Evolutionary conservation across 73 alveolate genomes (phyloP).

Genomic region (Symbiodinium natans): DNA sequence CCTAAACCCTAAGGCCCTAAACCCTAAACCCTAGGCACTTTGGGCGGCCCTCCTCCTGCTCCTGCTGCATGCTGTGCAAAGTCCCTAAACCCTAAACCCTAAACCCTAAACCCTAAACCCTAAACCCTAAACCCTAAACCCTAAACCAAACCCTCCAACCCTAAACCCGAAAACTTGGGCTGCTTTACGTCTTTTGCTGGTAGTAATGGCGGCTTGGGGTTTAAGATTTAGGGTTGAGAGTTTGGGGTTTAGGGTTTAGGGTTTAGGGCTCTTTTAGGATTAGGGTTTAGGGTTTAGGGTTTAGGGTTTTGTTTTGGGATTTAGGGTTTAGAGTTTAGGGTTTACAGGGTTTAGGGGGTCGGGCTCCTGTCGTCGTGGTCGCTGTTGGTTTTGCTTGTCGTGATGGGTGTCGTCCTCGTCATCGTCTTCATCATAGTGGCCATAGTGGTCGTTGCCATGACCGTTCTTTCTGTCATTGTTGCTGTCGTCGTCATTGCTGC

Average conservation of each 20-base stretch:
- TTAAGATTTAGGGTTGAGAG: too few species aligned
- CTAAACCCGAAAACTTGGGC: not conserved
- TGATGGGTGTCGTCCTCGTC: too few species aligned
- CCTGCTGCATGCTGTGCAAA: not conserved
- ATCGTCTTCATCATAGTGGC: too few species aligned
- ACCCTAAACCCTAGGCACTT: not conserved
- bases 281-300: not conserved
- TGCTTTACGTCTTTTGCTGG: not conserved
- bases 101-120: not conserved
- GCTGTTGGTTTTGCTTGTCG: too few species aligned
- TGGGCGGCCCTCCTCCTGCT: not conserved
- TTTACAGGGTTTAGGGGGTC: too few species aligned
- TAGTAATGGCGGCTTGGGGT: too few species aligned
- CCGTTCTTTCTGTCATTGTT: too few species aligned
- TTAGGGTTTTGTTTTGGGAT: not conserved
- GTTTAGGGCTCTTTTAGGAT: not conserved
- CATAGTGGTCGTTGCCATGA: too few species aligned
- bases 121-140: not conserved
- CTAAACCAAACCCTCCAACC: too few species aligned
- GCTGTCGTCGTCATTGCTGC: too few species aligned
- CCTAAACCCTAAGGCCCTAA: not conserved
- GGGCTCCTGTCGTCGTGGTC: too few species aligned
- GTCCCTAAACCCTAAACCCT: not conserved
- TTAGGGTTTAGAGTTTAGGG: not conserved
- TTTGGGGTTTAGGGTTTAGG: too few species aligned